Base-by-base conservation (phyloP, 106 monocot species). In the Acorus gramineus region DNA sequence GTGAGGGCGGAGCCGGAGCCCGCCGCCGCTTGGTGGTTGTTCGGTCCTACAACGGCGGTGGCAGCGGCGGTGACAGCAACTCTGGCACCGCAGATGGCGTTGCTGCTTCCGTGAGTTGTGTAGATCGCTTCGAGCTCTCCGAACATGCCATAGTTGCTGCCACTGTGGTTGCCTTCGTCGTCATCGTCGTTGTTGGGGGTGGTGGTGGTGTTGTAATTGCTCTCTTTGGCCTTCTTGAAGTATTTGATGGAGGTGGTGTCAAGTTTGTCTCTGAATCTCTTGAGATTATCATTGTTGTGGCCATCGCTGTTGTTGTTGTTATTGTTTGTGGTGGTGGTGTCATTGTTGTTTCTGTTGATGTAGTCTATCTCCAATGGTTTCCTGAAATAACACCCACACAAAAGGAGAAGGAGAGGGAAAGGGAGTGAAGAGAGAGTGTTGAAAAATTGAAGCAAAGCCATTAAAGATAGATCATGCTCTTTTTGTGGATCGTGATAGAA, bases 51-150 rank as follows among this genome's bases (percentile, higher is more conserved):
- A 1, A 28, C 28, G 28, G 28, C 28, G 28, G 28, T 1, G 28
- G 28, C 28, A 1, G 28, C 28, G 28, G 28, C 28, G 28, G 28
- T 1, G 28, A 28, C 28, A 1, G 0, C 28, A 1, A 28, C 28
- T 28, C 28, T 28, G 28, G 28, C 28, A 28, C 28, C 28, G 28
- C 28, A 28, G 28, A 28, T 28, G 28, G 28, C 28, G 28, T 28
- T 28, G 28, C 28, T 28, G 42, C 61, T 51, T 58, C 76, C 63
- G 3, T 83, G 83, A 2, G 86, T 89, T 59, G 84, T 82, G 73
- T 79, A 96, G 67, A 85, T 90, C 49, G 86, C 83, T 62, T 87
- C 92, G 7, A 96, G 80, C 68, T 96, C 90, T 59, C 87, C 85
- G 76, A 87, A 91, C 56, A 85, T 78, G 69, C 91, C 87, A 72